Percentiles rank a stretch among this genome's conserved stretches.
These are phyloP conservation scores for Sporothrix variecibatus DNA, from an alignment of 2,329 filamentous ascomycete genomes.

Conservation along the genomic window DNA sequence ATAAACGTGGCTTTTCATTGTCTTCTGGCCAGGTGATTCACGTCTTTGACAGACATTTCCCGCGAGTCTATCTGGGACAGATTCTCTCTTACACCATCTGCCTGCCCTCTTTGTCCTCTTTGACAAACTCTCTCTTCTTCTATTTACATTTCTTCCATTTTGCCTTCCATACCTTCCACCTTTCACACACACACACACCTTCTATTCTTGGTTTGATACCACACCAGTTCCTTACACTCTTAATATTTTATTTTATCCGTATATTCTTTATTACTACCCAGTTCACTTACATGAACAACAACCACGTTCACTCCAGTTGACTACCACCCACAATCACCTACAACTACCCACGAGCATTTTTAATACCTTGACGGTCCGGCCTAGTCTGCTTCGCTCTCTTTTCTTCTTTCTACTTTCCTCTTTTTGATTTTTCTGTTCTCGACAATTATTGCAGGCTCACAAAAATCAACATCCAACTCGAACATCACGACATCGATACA, in stretches of 20 bases:
- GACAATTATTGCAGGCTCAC: neutral
- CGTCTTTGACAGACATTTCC: neutral
- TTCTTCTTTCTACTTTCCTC: neutral
- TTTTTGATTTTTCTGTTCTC: slow-evolving; percentile 24
- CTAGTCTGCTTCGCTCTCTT: neutral
- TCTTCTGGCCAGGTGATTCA: slow-evolving; percentile 21
- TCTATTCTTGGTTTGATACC: slow-evolving; percentile 12
- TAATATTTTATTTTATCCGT: neutral
- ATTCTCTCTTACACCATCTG: neutral
- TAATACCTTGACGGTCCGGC: slow-evolving; percentile 10
- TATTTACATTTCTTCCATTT: neutral
- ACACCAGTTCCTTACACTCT: neutral
- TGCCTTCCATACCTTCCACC: neutral
- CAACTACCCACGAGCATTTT: neutral
- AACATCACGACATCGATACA: slow-evolving; percentile 6
- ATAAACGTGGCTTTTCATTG: neutral
- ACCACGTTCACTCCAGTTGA: neutral
- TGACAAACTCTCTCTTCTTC: slow-evolving; percentile 17
- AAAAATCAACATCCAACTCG: neutral
- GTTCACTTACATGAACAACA: neutral
- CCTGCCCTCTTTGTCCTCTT: neutral
- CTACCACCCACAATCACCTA: neutral
- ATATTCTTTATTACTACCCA: neutral
- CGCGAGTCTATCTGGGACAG: neutral
- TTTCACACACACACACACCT: neutral